A percentile compares a stretch with the other conserved stretches of the same genome.
phyloP scores from a whole-genome alignment of 2,329 filamentous ascomycete genomes.

The Neonectria sp. region DNA sequence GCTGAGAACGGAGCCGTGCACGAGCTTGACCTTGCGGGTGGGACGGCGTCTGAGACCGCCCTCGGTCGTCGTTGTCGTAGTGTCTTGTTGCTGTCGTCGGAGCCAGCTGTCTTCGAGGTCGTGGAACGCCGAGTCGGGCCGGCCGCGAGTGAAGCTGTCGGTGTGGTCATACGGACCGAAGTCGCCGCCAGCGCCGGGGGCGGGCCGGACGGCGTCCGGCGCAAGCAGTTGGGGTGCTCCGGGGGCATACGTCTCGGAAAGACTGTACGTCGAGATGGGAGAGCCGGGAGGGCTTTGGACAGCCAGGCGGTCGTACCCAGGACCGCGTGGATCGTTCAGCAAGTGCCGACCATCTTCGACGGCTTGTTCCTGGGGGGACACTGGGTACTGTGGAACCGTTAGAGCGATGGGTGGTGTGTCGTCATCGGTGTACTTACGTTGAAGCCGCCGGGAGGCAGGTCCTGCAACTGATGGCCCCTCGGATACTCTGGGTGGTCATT shows the following conservation, averaged over 20 bases:
- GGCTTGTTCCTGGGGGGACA: background rate
- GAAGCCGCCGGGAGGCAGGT: background rate
- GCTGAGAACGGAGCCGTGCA: slow-evolving; percentile 9
- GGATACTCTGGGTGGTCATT: background rate
- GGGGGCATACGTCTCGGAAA: background rate
- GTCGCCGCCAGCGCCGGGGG: background rate
- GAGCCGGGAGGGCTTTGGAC: slow-evolving; percentile 5
- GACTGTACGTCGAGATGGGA: background rate
- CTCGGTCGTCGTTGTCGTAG: background rate
- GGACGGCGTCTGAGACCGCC: background rate
- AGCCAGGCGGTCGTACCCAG: background rate
- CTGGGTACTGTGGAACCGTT: slow-evolving; percentile 1
- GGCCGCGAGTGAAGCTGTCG: background rate
- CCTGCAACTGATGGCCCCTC: background rate
- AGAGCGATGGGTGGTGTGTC: background rate
- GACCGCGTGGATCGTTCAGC: background rate
- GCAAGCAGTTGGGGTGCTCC: slow-evolving; percentile 1
- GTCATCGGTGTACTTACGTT: background rate
- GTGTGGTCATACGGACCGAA: background rate
- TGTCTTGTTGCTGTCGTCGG: background rate
- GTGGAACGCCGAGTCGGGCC: background rate
- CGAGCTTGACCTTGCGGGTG: slow-evolving; percentile 7
- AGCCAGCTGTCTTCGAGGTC: slow-evolving; percentile 11
- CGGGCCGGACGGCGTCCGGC: background rate
- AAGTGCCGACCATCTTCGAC: background rate